Evolutionary conservation across 257 asterid species (phyloP).

Genomic region (Gynochthodes officinalis): DNA sequence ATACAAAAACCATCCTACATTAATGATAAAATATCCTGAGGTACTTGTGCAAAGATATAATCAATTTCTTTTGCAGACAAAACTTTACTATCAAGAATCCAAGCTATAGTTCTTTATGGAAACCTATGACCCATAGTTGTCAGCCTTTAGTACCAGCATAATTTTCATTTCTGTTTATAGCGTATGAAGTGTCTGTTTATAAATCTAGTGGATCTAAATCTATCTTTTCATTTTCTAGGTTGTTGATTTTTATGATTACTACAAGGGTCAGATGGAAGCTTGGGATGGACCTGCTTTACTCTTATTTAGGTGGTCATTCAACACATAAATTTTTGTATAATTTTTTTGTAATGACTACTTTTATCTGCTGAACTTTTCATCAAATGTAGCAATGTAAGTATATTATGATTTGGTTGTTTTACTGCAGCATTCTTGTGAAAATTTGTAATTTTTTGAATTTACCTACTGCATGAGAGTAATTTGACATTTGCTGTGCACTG

Average conservation of each 20-base stretch:
- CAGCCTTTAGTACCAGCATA: not conserved
- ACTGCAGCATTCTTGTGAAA: not conserved
- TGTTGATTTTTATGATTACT: slow-evolving; percentile 89
- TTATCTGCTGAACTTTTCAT: not conserved
- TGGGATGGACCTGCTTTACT: slow-evolving; percentile 99
- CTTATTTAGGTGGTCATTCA: slow-evolving; percentile 72
- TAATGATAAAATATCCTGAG: slow-evolving; percentile 91
- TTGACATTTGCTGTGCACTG: not conserved
- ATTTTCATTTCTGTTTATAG: not conserved
- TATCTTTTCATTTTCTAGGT: slow-evolving; percentile 45
- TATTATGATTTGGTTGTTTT: not conserved
- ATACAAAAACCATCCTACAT: slow-evolving; percentile 92
- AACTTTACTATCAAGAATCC: not conserved
- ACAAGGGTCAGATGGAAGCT: slow-evolving; percentile 99
- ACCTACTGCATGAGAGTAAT: not conserved
- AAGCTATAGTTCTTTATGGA: not conserved
- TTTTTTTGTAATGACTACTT: not conserved
- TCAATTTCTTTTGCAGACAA: not conserved
- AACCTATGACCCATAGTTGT: not conserved
- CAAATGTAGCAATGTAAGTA: not conserved
- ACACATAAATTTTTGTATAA: not conserved
- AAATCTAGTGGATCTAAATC: slow-evolving; percentile 22
- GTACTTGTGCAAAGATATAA: slow-evolving; percentile 32
- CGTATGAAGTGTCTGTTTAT: slow-evolving; percentile 4
- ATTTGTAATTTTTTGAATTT: not conserved